Conservation (phyloP, 1,284 basidiomycete species). For the Ustilago sp. region DNA sequence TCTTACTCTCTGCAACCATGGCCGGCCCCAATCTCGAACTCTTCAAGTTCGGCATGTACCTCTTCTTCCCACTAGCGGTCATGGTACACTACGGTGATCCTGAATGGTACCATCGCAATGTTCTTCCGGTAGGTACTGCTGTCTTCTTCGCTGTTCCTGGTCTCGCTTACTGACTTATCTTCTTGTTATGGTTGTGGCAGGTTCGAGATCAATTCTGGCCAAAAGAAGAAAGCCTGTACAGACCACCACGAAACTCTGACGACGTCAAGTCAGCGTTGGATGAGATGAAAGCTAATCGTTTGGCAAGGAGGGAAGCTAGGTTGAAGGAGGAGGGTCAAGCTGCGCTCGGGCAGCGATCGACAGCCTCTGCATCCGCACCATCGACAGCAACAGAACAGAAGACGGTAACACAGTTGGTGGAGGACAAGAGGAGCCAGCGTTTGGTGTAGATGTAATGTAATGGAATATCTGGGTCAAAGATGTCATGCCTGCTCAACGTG, state of each 20-base stretch:
- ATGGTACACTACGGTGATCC: conserved; percentile 86
- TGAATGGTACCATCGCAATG: conserved; percentile 84
- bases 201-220: conserved; percentile 64
- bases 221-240: conserved; percentile 51
- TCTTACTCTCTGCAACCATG: conserved; percentile 71
- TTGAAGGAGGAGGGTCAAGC: conserved; percentile 18
- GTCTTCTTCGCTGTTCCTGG: too few species aligned
- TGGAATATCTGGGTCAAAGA: not conserved
- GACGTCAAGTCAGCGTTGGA: conserved; percentile 50
- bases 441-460: conserved; percentile 12
- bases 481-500: too few species aligned
- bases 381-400: not conserved
- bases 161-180: conserved; percentile 2
- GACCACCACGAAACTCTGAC: conserved; percentile 50
- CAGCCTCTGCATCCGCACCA: not conserved
- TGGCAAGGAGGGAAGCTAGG: conserved; percentile 48
- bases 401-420: conserved; percentile 15
- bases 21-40: conserved; percentile 77
- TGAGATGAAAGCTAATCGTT: conserved; percentile 48
- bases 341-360: not conserved
- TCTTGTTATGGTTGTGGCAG: conserved; percentile 1
- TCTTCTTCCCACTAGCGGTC: conserved; percentile 85
- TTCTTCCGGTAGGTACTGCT: conserved; percentile 77
- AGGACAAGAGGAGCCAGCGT: conserved; percentile 21
- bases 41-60: conserved; percentile 72